Base-by-base conservation (phyloP, 2,329 filamentous ascomycete genomes). In the Venturia asperata region DNA sequence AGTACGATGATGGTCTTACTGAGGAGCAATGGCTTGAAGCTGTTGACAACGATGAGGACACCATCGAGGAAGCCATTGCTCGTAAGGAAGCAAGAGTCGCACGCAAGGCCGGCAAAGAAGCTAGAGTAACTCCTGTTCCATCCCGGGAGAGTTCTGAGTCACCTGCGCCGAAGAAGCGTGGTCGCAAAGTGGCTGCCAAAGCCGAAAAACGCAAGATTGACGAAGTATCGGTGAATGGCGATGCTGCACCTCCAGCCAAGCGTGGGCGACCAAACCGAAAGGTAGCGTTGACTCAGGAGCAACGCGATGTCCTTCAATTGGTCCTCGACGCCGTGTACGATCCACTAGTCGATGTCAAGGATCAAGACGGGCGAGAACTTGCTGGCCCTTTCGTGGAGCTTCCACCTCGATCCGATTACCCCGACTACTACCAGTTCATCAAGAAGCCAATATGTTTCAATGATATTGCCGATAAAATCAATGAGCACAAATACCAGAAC, bases 21-120 rank as follows among this genome's bases (percentile, higher is more conserved):
- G 95, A 99, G 78, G 94, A 99, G 79, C 95, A 99, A 77, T 99
- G 94, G 94, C 84, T 97, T 63, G 93, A 96, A 81, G 94, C 94
- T 64, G 93, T 99, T 41, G 94, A 99, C 74, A 93, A 96, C 67
- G 92, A 97, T 62, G 94, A 99, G 1, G 94, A 99, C 74, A 88
- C 86, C 0, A 92, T 96, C 39, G 94, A 97, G 74, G 92, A 91
- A 64, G 94, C 94, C 1, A 92, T 95, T 45, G 90, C 90, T 43
- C 87, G 94, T 49, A 97, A 97, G 72, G 87, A 92, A 73, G 91
- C 91, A 5, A 86, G 90, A 64, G 91, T 92, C 69, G 90, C 91
- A 67, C 90, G 87, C 74, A 87, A 92, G 43, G 87, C 89, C 63
- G 79, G 80, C 10, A 97, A 96, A 72, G 89, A 90, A 72, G 60